These are phyloP conservation scores for Penicillium sp. DNA, from an alignment of 2,329 filamentous ascomycete genomes.

Conservation along the genomic window DNA sequence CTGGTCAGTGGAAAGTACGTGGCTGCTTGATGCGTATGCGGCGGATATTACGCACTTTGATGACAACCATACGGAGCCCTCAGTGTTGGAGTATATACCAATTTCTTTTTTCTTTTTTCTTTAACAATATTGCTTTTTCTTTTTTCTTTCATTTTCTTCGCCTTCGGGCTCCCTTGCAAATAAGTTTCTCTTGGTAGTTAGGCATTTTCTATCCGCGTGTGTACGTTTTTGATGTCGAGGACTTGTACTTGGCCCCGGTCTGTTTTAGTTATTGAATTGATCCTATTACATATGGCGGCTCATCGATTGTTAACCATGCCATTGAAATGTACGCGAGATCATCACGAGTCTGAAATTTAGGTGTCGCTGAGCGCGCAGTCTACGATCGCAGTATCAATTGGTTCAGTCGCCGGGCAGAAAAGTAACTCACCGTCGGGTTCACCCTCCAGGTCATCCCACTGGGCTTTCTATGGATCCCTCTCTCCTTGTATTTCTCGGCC, in stretches of 20 bases:
- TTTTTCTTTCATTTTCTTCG: constrained; percentile 7
- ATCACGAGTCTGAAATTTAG: no score
- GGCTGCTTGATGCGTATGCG: constrained; percentile 37
- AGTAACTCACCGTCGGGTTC: no score
- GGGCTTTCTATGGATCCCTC: no score
- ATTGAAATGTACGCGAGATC: no score
- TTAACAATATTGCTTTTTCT: not conserved
- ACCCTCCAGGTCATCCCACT: no score
- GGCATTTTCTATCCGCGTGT: constrained; percentile 13
- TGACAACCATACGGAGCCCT: no score
- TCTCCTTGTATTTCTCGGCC: no score
- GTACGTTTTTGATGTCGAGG: constrained; percentile 1
- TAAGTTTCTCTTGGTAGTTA: constrained; percentile 20
- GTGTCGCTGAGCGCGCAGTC: no score
- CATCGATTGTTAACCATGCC: not conserved
- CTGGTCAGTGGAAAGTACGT: constrained; percentile 75
- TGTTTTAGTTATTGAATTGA: not conserved
- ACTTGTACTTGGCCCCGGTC: not conserved
- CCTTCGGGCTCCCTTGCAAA: constrained; percentile 13
- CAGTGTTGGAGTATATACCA: constrained; percentile 17
- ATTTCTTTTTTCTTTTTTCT: constrained; percentile 2
- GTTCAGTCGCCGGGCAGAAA: no score
- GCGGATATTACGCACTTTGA: not conserved
- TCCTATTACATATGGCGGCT: not conserved
- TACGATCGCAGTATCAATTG: no score